Base-by-base conservation (phyloP, 2,329 filamentous ascomycete species). In the Teratosphaeria viscida region DNA sequence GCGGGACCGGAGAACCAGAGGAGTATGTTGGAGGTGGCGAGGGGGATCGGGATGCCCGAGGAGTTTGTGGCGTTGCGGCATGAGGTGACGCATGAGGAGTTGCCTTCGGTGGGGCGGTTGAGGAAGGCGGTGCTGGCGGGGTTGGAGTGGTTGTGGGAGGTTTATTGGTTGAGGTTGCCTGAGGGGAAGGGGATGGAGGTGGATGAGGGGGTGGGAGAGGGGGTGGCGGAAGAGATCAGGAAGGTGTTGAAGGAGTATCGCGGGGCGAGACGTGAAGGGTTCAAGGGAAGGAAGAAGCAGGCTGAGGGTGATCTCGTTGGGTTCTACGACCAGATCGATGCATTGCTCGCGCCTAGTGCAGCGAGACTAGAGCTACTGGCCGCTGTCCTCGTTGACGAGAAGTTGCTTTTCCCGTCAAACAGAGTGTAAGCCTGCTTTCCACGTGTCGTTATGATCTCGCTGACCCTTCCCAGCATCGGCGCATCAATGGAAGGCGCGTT, bases 51-150 rank as follows among this genome's bases (percentile, higher is more conserved):
- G 0, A 75, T 91, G 60, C 87, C 88, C 0, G 84, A 86, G 0
- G 86, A 87, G 0, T 95, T 96, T 73, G 90, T 96, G 58, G 91
- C 95, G 77, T 79, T 95, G 60, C 84, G 92, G 54, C 92, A 96
- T 72, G 89, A 95, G 75, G 89, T 89, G 52, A 95, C 91, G 49
- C 92, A 97, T 72, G 89, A 95, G 73, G 88, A 91, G 70, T 77
- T 96, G 59, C 92, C 92, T 0, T 85, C 86, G 1, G 77, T 96
- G 57, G 79, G 82, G 11, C 85, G 90, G 63, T 77, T 96, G 62
- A 83, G 90, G 57, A 80, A 81, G 39, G 88, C 88, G 1, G 84
- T 87, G 1, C 76, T 79, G 63, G 84, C 87, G 66, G 89, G 88
- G 0, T 78, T 96, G 62, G 78, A 79, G 53, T 96, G 92, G 92